Base-by-base conservation (phyloP, 805 yeast genomes). In the Kodamaea laetipori region DNA sequence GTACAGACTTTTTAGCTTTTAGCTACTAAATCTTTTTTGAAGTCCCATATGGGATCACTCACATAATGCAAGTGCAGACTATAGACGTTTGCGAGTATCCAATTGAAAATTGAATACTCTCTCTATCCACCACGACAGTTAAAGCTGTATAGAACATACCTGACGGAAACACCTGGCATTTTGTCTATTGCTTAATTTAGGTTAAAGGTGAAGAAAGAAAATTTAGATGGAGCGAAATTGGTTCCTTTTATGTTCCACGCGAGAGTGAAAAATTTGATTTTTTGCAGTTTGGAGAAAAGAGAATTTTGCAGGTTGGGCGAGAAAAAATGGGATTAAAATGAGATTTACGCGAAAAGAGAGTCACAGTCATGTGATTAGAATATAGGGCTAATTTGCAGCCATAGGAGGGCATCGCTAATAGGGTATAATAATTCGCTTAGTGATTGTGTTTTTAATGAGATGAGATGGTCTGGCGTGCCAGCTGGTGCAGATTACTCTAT, bases 111-210 rank as follows among this genome's bases (percentile, higher is more conserved):
- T 30, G 40, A 12, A 37, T 25, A 43, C 47, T 37, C 58, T 53
- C 55, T 41, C 57, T 48, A 53, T 55, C 60, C 58, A 54, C 60
- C 59, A 57, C 58, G 56, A 57, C 58, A 55, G 50, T 42, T 30
- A 11, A 39, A 25, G 39, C 34, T 13, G 34, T 24, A 44, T 47
- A 37, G 34, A 40, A 86, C 95, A 70, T 86, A 87, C 96, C 92
- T 88, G 76, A 89, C 96, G 80, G 96, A 84, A 83, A 84, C 90
- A 87, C 96, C 96, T 82, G 95, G 86, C 96, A 89, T 89, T 67
- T 78, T 81, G 74, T 64, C 66, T 67, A 58, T 61, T 48, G 46
- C 43, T 45, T 30, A 15, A 15, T 30, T 54, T 45, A 47, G 43
- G 43, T 39, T 40, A 27, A 43, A 41, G 43, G 48, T 46, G 51